A percentile compares a stretch with the other conserved stretches of the same genome.
phyloP scores from a whole-genome alignment of 169 alveolate genomes.

The Pseudocohnilembus persalinus region DNA sequence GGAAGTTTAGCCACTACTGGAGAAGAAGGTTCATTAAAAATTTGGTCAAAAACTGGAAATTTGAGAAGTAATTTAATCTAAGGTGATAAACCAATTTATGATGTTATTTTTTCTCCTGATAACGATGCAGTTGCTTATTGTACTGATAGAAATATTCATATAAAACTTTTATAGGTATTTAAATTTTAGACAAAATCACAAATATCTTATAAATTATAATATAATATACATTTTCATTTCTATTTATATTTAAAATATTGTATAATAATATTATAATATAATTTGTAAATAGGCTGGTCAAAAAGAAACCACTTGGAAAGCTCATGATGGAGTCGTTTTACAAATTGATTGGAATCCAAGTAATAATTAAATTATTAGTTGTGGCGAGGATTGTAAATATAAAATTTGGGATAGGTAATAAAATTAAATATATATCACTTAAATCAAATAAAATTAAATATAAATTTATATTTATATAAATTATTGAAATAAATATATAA shows the following conservation, averaged over 20 bases:
- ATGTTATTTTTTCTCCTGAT: conserved; percentile 80
- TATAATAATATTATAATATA: no score
- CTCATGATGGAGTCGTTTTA: conserved; percentile 86
- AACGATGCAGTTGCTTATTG: conserved; percentile 73
- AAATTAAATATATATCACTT: no score
- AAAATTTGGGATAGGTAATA: conserved; percentile 75
- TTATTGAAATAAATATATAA: background rate
- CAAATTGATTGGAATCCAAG: conserved; percentile 82
- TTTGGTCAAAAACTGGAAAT: conserved; percentile 86
- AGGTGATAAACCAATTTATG: conserved; percentile 69
- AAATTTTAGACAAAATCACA: background rate
- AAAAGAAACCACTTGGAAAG: conserved; percentile 80
- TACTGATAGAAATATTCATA: conserved; percentile 63
- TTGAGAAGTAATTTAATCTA: conserved; percentile 75
- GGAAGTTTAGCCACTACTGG: conserved; percentile 82
- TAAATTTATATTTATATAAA: no score
- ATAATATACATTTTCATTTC: no score
- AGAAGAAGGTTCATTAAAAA: conserved; percentile 85
- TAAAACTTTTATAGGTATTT: conserved; percentile 66
- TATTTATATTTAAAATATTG: no score
- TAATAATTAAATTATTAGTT: conserved; percentile 61
- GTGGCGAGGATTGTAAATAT: conserved; percentile 88
- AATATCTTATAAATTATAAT: no score
- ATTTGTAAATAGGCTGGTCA: conserved; percentile 55
- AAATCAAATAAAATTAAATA: background rate